Conservation (phyloP, 2,329 filamentous ascomycete genomes). For the Lachnellula subtilissima region DNA sequence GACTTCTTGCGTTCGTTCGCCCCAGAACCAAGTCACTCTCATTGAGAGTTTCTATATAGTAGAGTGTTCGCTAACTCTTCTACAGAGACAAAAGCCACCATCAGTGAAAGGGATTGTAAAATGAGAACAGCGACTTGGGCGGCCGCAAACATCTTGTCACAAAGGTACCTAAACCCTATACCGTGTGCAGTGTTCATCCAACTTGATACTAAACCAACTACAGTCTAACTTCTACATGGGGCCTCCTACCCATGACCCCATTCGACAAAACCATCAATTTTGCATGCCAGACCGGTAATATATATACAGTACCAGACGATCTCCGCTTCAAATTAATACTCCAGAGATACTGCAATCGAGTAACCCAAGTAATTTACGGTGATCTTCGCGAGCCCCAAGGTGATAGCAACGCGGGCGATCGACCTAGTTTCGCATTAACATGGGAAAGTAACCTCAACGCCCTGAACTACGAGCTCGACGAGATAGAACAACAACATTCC, state of each 20-base stretch:
- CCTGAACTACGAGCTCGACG: not conserved
- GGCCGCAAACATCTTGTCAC: slow-evolving; percentile 9
- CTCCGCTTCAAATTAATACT: slow-evolving; percentile 10
- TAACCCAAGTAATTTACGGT: not conserved
- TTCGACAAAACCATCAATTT: slow-evolving; percentile 10
- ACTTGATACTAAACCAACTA: not conserved
- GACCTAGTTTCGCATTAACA: not conserved
- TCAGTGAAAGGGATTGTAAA: not conserved
- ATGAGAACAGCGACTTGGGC: slow-evolving; percentile 9
- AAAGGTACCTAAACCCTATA: slow-evolving; percentile 2
- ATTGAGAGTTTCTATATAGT: not conserved
- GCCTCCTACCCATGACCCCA: not conserved
- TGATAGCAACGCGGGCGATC: not conserved
- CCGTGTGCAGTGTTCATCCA: not conserved
- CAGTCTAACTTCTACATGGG: not conserved
- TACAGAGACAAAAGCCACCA: not conserved
- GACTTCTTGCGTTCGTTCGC: slow-evolving; percentile 15
- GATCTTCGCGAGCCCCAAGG: not conserved
- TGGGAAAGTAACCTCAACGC: not conserved
- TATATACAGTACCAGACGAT: slow-evolving; percentile 3
- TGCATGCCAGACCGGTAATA: slow-evolving; percentile 5
- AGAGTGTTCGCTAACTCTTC: not conserved
- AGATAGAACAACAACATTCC: not conserved
- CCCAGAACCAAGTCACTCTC: not conserved
- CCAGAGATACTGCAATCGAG: slow-evolving; percentile 7